Evolutionary conservation across 306 rosid genomes (phyloP).

Genomic region (Lathyrus sativus): DNA sequence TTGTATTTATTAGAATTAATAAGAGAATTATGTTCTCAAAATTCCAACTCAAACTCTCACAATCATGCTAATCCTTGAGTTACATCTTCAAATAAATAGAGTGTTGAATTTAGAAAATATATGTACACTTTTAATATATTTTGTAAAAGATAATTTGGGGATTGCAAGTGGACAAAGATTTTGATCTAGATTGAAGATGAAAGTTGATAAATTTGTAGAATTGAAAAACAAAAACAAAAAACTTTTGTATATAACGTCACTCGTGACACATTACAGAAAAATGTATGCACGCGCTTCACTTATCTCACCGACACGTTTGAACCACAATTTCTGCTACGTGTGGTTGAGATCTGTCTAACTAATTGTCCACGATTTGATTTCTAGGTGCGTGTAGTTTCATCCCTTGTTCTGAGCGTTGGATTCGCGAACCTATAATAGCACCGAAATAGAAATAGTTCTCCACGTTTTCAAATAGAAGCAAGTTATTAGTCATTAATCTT

Average conservation of each 20-base stretch:
- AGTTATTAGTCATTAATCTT: background rate
- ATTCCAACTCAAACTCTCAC: too few relatives aligned
- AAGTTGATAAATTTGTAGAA: too few relatives aligned
- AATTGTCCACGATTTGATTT: background rate
- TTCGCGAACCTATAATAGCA: background rate
- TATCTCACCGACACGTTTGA: background rate
- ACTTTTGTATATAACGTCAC: slow-evolving; percentile 1
- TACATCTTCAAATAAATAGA: too few relatives aligned
- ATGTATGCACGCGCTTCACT: slow-evolving; percentile 10
- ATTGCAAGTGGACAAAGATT: too few relatives aligned
- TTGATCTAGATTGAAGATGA: too few relatives aligned
- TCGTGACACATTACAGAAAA: background rate
- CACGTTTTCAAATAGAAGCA: background rate
- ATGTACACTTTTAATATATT: too few relatives aligned
- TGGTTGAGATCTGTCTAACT: background rate
- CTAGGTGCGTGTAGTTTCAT: background rate
- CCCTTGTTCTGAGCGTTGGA: background rate
- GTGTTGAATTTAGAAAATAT: too few relatives aligned
- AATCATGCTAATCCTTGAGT: too few relatives aligned
- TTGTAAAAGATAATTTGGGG: too few relatives aligned
- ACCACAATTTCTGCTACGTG: background rate
- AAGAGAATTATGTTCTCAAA: too few relatives aligned
- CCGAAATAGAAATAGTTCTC: background rate
- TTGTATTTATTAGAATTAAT: too few relatives aligned
- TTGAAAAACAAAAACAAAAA: too few relatives aligned